Conservation (phyloP, 805 yeast genomes). For the Schizosaccharomyces lindneri region DNA sequence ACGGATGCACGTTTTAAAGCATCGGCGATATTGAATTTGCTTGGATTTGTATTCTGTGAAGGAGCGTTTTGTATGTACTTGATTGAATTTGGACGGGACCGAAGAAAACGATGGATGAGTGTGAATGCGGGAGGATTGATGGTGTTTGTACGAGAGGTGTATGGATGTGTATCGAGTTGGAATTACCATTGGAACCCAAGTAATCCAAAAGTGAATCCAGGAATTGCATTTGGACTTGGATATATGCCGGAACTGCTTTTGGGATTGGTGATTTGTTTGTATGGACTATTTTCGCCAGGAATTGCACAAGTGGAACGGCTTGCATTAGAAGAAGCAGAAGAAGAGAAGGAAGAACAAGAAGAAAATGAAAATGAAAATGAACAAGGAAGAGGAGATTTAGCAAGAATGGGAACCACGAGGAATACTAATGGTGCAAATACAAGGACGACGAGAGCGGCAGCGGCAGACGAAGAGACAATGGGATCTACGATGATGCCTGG, state of each 20-base stretch:
- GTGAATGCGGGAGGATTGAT: not conserved
- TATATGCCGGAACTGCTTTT: not conserved
- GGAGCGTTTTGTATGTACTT: not conserved
- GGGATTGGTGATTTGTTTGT: not conserved
- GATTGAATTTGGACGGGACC: not conserved
- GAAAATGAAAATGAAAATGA: too few relatives aligned
- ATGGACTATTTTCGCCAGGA: not conserved
- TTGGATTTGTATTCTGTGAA: too few relatives aligned
- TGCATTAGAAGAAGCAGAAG: not conserved
- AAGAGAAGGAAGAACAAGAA: too few relatives aligned
- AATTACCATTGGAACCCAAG: not conserved
- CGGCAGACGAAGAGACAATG: too few relatives aligned
- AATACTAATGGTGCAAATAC: too few relatives aligned
- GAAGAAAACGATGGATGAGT: not conserved
- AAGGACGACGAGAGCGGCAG: too few relatives aligned
- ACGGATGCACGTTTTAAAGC: not conserved
- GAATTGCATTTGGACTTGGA: not conserved
- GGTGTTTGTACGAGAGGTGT: not conserved
- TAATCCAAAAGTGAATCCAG: not conserved
- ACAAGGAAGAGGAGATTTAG: too few relatives aligned
- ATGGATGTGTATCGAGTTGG: not conserved
- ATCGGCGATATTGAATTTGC: not conserved
- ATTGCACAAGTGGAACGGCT: not conserved
- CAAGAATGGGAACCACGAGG: too few relatives aligned
- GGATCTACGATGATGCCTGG: too few relatives aligned